These are phyloP conservation scores for Diaporthe aspalathi DNA, from an alignment of 2,329 filamentous ascomycete species.

Conservation along the genomic window DNA sequence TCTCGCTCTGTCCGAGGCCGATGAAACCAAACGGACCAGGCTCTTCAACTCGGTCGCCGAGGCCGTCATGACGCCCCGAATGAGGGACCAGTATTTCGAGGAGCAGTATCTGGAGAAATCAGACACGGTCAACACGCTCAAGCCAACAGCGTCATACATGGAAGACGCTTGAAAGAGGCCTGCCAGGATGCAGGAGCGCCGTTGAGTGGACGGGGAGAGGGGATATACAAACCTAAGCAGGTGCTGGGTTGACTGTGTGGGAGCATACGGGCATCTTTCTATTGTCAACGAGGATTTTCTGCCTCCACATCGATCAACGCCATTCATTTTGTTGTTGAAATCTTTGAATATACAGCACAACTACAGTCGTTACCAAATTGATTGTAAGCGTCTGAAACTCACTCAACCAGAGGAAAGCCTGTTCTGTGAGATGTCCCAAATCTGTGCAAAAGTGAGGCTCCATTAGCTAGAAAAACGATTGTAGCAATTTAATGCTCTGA, in stretches of 20 bases:
- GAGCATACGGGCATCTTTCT: slow-evolving; percentile 4
- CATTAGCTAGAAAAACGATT: not conserved
- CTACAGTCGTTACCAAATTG: slow-evolving; percentile 17
- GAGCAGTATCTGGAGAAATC: slow-evolving; percentile 24
- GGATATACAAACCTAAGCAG: slow-evolving; percentile 8
- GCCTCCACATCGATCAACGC: not conserved
- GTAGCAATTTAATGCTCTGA: not conserved
- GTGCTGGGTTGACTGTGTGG: slow-evolving; percentile 11
- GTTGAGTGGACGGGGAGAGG: not conserved
- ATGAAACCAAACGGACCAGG: slow-evolving; percentile 5
- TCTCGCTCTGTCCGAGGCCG: slow-evolving; percentile 2
- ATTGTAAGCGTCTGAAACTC: not conserved
- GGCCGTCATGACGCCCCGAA: slow-evolving; percentile 31
- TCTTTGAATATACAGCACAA: not conserved
- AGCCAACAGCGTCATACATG: slow-evolving; percentile 6
- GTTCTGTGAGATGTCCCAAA: no score
- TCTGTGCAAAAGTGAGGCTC: not conserved
- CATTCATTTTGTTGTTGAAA: slow-evolving; percentile 10
- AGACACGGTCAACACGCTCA: slow-evolving; percentile 1
- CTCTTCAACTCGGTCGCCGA: slow-evolving; percentile 32
- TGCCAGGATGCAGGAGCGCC: not conserved
- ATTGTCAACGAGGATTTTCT: not conserved
- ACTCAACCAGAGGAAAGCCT: not conserved
- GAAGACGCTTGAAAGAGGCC: slow-evolving; percentile 23
- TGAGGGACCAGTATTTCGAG: slow-evolving; percentile 7